These are phyloP conservation scores for Terfezia claveryi DNA, from an alignment of 495 filamentous ascomycete species.

Conservation along the genomic window DNA sequence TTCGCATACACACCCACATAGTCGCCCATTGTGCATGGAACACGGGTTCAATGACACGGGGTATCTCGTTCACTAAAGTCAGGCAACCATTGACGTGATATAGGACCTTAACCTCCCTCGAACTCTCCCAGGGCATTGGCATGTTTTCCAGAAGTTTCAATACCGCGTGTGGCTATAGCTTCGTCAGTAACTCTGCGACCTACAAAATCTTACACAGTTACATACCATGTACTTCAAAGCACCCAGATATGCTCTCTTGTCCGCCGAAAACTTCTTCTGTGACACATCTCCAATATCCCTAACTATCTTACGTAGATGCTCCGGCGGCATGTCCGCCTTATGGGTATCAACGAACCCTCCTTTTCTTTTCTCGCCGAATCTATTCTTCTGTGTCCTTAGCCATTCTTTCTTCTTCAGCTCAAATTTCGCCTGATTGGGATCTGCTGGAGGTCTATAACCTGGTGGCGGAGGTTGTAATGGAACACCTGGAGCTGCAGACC, in stretches of 20 bases:
- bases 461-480: constrained; percentile 78
- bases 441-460: constrained; percentile 61
- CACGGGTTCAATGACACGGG: constrained; percentile 91
- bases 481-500: constrained; percentile 31
- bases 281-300: constrained; percentile 98
- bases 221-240: constrained; percentile 83
- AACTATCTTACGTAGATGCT: constrained; percentile 95
- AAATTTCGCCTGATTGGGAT: constrained; percentile 82
- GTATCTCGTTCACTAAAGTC: constrained; percentile 91
- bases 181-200: constrained; percentile 1
- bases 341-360: constrained; percentile 91
- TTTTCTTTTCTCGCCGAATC: constrained; percentile 93
- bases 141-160: constrained; percentile 98
- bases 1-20: constrained; percentile 97
- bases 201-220: background rate
- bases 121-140: constrained; percentile 99
- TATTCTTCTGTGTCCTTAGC: constrained; percentile 74
- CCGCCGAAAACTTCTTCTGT: constrained; percentile 96
- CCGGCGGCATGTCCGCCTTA: constrained; percentile 96
- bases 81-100: constrained; percentile 98
- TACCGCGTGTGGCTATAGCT: constrained; percentile 60
- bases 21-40: constrained; percentile 99
- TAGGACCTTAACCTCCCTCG: constrained; percentile 85
- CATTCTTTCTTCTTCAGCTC: constrained; percentile 98
- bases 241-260: constrained; percentile 94